Evolutionary conservation across 495 filamentous ascomycete species (phyloP), one percentile per base, ranked within the genome.

Genomic region (Hyaloscypha hepaticicola): DNA sequence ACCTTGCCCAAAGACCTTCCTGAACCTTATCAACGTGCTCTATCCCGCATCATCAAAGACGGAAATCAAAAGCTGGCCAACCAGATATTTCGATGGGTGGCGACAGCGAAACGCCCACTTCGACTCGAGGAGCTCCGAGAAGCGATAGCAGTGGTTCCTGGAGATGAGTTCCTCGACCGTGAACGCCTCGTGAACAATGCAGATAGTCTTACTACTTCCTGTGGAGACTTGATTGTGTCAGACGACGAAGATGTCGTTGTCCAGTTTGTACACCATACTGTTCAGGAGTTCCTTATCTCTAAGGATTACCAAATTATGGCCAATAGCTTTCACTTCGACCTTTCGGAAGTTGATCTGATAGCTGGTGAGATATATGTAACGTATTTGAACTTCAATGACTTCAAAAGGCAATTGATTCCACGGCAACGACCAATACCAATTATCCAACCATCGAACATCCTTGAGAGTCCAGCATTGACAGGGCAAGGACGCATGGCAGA

Each of bases 221-320:
- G 74, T 56, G 66, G 59, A n/a, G 70, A 72, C 21, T 59, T 78
- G n/a, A 58, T 70, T 34, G 57, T 66, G 22, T 45, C 76, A 6
- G 76, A 78, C 62, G 76, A 78, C 50, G 73, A 75, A 61, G 65
- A 70, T n/a, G 28, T 66, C 22, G 61, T 69, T 8, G 58, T 77
- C 38, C 73, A 72, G 27, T 77, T 73, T 65, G 66, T 69, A 51
- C 76, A 77, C 66, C 58, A 68, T 27, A 76, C 60, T 8, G 64
- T 78, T 16, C 69, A 69, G 58, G 25, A 73, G 26, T 58, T 66
- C 48, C 55, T 75, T 1, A 19, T 63, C 7, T 19, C 55, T 21
- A 5, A 57, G 12, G 31, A 53, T 2, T 28, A 6, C 12, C 26
- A 50, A 5, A 8, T 45, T 16, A 28, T 5, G 6, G 6, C 28